Conservation (phyloP, 2,329 filamentous ascomycete genomes). For the Aureobasidium sp. region DNA sequence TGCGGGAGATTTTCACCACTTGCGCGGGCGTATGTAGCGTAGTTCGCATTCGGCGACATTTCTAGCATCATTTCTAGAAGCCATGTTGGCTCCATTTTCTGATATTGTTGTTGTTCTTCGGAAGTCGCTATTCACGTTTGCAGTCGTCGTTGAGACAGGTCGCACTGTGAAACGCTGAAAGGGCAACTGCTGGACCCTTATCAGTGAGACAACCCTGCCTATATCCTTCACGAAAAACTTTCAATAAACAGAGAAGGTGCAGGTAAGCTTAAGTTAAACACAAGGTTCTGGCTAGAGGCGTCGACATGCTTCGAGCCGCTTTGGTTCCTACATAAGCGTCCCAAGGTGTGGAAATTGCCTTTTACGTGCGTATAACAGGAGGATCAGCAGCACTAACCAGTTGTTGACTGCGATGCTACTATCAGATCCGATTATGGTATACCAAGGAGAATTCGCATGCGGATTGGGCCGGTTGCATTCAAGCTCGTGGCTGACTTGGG, state of each 20-base stretch:
- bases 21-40: neutral
- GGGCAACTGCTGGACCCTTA: neutral
- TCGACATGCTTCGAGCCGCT: neutral
- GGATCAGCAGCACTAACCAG: neutral
- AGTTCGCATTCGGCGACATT: neutral
- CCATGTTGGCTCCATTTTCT: neutral
- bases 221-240: neutral
- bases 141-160: neutral
- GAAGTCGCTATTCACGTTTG: neutral
- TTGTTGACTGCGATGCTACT: neutral
- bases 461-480: neutral
- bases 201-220: neutral
- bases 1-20: neutral
- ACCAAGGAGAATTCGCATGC: neutral
- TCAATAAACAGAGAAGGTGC: no score
- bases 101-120: no score
- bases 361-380: neutral
- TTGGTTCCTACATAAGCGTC: constrained; percentile 1
- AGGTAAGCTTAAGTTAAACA: neutral
- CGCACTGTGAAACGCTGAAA: neutral
- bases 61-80: neutral
- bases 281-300: neutral
- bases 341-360: neutral
- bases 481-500: neutral
- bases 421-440: neutral